Evolutionary conservation across 2,329 filamentous ascomycete genomes (phyloP).

Genomic region (Fonsecaea nubica): DNA sequence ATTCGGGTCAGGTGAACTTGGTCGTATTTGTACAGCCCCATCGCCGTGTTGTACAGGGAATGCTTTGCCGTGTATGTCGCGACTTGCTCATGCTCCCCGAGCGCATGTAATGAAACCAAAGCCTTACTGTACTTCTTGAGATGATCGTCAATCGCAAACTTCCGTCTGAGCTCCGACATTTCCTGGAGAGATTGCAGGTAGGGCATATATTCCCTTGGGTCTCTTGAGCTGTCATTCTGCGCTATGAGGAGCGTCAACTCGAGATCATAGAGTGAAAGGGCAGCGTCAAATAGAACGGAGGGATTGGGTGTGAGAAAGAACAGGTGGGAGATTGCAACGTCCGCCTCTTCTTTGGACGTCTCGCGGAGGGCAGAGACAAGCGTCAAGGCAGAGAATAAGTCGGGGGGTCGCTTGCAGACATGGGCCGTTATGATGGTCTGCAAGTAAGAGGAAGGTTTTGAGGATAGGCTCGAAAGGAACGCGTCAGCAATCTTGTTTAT

Average conservation of each 20-base stretch:
- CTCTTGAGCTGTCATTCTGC: slow-evolving; percentile 86
- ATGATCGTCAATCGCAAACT: slow-evolving; percentile 88
- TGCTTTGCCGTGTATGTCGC: slow-evolving; percentile 80
- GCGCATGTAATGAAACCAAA: slow-evolving; percentile 73
- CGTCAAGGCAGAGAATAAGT: slow-evolving; percentile 80
- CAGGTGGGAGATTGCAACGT: slow-evolving; percentile 92
- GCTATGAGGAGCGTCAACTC: slow-evolving; percentile 89
- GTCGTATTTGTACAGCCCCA: slow-evolving; percentile 85
- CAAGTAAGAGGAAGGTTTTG: slow-evolving; percentile 67
- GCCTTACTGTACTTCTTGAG: slow-evolving; percentile 79
- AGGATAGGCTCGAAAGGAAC: slow-evolving; percentile 71
- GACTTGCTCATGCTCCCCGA: slow-evolving; percentile 78
- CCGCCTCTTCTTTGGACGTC: slow-evolving; percentile 68
- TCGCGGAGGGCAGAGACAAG: slow-evolving; percentile 75
- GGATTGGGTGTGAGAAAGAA: slow-evolving; percentile 90
- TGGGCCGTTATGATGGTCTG: slow-evolving; percentile 95
- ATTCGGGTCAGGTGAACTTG: slow-evolving; percentile 67
- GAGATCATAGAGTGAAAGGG: slow-evolving; percentile 88
- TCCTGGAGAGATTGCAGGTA: slow-evolving; percentile 88
- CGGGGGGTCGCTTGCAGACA: slow-evolving; percentile 90
- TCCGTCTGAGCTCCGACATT: slow-evolving; percentile 71
- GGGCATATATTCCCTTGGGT: slow-evolving; percentile 92
- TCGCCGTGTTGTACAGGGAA: slow-evolving; percentile 75
- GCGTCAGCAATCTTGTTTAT: slow-evolving; percentile 89
- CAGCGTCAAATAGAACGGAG: slow-evolving; percentile 87